Conservation (phyloP, 495 filamentous ascomycete genomes). For the Annulohypoxylon nitens region DNA sequence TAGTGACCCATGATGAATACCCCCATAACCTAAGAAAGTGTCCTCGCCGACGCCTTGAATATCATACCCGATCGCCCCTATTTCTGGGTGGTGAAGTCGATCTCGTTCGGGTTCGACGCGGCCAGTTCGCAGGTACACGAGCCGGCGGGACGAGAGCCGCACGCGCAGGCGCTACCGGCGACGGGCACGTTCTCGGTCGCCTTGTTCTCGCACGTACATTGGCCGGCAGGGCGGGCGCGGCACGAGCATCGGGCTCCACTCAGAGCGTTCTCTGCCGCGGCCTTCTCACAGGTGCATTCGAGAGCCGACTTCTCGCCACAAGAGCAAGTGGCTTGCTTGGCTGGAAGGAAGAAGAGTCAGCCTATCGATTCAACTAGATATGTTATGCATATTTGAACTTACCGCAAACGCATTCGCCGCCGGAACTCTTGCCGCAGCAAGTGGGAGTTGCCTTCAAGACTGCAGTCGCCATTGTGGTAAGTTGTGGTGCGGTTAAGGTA, state of each 20-base stretch:
- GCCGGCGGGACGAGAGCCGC: conserved; percentile 78
- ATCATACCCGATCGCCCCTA: conserved; percentile 32
- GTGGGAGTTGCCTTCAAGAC: conserved; percentile 55
- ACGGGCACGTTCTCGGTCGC: conserved; percentile 75
- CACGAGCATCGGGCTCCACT: conserved; percentile 87
- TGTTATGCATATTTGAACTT: conserved; percentile 37
- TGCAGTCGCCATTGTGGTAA: conserved; percentile 47
- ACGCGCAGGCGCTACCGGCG: conserved; percentile 71
- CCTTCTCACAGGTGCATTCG: conserved; percentile 86
- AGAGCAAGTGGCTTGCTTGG: conserved; percentile 77
- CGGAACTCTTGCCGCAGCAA: conserved; percentile 64
- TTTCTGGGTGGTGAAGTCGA: conserved; percentile 81
- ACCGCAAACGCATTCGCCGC: conserved; percentile 64
- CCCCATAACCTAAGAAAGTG: background rate
- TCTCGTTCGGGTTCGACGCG: conserved; percentile 71
- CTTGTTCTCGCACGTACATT: conserved; percentile 86
- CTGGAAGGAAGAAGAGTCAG: conserved; percentile 47
- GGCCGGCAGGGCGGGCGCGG: conserved; percentile 77
- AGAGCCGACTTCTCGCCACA: conserved; percentile 90
- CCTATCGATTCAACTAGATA: background rate
- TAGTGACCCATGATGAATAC: conserved; percentile 2
- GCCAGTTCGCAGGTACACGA: conserved; percentile 89
- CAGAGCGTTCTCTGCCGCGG: conserved; percentile 77
- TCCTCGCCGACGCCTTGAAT: background rate
- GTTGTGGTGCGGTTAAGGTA: conserved; percentile 12